Evolutionary conservation across 257 asterid species (phyloP).

Genomic region (Solanum chilense): DNA sequence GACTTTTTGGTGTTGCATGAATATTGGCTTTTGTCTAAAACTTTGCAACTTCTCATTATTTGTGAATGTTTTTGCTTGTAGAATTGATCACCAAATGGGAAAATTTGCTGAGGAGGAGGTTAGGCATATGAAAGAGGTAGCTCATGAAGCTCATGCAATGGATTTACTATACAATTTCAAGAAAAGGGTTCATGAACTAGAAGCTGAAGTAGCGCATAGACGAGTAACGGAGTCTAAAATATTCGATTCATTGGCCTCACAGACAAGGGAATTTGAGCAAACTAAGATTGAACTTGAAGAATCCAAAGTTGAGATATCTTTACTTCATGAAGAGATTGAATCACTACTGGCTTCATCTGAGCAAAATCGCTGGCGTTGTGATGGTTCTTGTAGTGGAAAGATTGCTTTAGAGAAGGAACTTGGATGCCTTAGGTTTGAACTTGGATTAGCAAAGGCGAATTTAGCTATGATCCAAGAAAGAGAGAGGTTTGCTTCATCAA

Average conservation of each 20-base stretch:
- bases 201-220: conserved; percentile 27
- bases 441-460: conserved; percentile 18
- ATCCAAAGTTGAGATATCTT: conserved; percentile 30
- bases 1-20: neutral
- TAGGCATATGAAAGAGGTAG: conserved; percentile 27
- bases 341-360: conserved; percentile 10
- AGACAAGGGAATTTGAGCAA: conserved; percentile 32
- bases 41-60: neutral
- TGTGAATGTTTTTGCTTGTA: neutral
- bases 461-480: conserved; percentile 6
- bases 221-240: conserved; percentile 21
- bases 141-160: conserved; percentile 3
- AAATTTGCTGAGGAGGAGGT: conserved; percentile 38
- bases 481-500: conserved; percentile 19
- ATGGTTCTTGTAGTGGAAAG: neutral
- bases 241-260: conserved; percentile 24
- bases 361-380: neutral
- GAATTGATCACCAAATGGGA: conserved; percentile 27
- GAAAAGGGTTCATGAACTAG: conserved; percentile 36
- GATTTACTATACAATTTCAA: conserved; percentile 5
- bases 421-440: conserved; percentile 11
- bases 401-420: conserved; percentile 2
- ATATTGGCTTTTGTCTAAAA: neutral
- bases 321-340: conserved; percentile 26
- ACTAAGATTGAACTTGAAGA: conserved; percentile 40